These are phyloP conservation scores for Hansenula lynferdii DNA, from an alignment of 1,139 yeast species.

Conservation along the genomic window DNA sequence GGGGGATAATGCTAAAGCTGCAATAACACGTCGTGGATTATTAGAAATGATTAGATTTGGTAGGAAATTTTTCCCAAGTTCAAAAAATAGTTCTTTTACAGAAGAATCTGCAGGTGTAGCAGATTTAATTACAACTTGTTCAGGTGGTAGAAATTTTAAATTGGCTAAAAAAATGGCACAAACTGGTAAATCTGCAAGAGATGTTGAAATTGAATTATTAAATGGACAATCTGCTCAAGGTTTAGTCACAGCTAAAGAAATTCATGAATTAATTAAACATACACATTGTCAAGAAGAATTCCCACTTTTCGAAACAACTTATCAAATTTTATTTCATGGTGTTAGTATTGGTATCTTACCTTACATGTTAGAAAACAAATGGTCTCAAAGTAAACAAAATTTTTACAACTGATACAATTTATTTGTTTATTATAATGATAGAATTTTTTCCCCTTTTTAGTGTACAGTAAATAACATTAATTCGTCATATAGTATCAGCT, in stretches of 20 bases:
- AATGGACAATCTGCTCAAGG: constrained; percentile 97
- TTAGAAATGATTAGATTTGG: constrained; percentile 86
- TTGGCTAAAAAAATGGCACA: constrained; percentile 79
- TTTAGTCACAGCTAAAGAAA: constrained; percentile 82
- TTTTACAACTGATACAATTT: constrained; percentile 22
- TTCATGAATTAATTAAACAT: constrained; percentile 70
- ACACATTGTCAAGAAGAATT: constrained; percentile 62
- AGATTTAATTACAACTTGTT: constrained; percentile 91
- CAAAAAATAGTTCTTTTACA: constrained; percentile 74
- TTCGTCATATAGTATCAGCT: constrained; percentile 13
- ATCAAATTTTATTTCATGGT: constrained; percentile 71
- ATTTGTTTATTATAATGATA: neutral
- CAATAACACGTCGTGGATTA: constrained; percentile 90
- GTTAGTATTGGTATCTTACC: constrained; percentile 64
- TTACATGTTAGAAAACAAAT: constrained; percentile 44
- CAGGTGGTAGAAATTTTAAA: constrained; percentile 92
- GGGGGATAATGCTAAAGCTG: constrained; percentile 98
- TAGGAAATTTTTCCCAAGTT: constrained; percentile 63
- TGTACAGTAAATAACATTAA: too few relatives aligned
- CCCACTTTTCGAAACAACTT: constrained; percentile 86
- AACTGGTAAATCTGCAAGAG: constrained; percentile 65
- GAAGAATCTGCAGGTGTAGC: constrained; percentile 96
- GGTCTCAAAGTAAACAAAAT: constrained; percentile 6
- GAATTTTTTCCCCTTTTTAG: too few relatives aligned
- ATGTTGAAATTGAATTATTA: constrained; percentile 74